These are phyloP conservation scores for Immersiporthe knoxdaviesiana DNA, from an alignment of 2,329 filamentous ascomycete genomes.

Conservation along the genomic window DNA sequence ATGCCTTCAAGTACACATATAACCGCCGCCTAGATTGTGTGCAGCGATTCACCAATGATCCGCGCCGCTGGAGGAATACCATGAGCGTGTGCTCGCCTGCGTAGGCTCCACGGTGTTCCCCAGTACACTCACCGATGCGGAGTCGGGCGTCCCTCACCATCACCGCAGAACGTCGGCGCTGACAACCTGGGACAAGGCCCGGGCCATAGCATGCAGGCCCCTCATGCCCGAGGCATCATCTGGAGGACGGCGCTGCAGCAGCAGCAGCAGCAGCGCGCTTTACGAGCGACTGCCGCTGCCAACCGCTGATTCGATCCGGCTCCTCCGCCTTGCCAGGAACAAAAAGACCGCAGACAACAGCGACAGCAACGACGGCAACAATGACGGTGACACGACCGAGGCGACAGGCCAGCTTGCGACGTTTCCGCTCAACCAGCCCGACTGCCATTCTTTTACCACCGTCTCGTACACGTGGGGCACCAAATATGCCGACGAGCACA, in stretches of 20 bases:
- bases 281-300: conserved; percentile 6
- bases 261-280: neutral
- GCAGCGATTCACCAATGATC: no score
- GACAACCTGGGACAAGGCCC: neutral
- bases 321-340: conserved; percentile 8
- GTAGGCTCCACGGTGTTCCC: no score
- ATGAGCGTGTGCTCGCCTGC: no score
- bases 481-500: neutral
- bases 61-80: no score
- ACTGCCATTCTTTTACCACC: conserved; percentile 19
- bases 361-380: neutral
- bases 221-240: conserved; percentile 4
- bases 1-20: no score
- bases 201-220: neutral
- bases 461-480: conserved; percentile 23
- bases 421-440: conserved; percentile 10
- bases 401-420: conserved; percentile 19
- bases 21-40: no score
- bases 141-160: no score
- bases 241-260: no score
- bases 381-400: no score
- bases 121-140: no score
- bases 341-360: neutral
- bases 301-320: conserved; percentile 12
- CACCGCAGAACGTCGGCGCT: neutral